Evolutionary conservation across 1,139 yeast species (phyloP).

Genomic region (Zygoascus sp.): DNA sequence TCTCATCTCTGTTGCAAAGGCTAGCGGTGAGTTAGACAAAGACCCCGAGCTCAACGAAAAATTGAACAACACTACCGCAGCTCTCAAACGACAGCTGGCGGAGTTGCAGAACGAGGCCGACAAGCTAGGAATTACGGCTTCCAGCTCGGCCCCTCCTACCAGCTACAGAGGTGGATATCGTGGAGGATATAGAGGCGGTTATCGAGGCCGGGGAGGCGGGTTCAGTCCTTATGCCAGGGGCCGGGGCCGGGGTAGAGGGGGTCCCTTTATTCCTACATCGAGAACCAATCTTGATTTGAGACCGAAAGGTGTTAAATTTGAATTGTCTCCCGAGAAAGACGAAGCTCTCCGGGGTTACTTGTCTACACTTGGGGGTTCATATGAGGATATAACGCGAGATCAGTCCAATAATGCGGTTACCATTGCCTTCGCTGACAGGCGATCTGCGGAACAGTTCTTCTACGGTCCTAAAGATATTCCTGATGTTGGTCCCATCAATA

Average conservation of each 20-base stretch:
- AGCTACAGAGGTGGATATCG: constrained; percentile 26
- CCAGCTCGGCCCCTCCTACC: constrained; percentile 13
- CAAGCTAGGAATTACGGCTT: constrained; percentile 26
- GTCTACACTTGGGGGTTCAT: constrained; percentile 23
- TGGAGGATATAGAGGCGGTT: constrained; percentile 25
- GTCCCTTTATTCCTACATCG: constrained; percentile 18
- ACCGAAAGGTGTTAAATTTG: constrained; percentile 37
- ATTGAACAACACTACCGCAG: constrained; percentile 32
- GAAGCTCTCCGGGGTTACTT: constrained; percentile 32
- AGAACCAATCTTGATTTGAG: constrained; percentile 37
- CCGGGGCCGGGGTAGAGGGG: constrained; percentile 22
- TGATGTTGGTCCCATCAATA: constrained; percentile 32
- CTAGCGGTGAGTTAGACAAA: constrained; percentile 19
- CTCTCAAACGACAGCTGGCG: constrained; percentile 34
- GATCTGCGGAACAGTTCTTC: constrained; percentile 40
- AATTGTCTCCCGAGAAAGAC: constrained; percentile 32
- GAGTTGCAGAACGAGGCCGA: constrained; percentile 37
- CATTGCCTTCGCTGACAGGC: constrained; percentile 39
- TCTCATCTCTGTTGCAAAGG: constrained; percentile 28
- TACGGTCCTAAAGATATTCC: constrained; percentile 29
- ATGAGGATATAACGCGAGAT: constrained; percentile 19
- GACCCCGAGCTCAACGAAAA: constrained; percentile 13
- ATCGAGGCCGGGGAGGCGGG: constrained; percentile 20
- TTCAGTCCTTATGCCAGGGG: constrained; percentile 22
- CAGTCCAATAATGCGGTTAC: constrained; percentile 25